Conservation (phyloP, 208 protist genomes). For the Balamuthia mandrillaris region DNA sequence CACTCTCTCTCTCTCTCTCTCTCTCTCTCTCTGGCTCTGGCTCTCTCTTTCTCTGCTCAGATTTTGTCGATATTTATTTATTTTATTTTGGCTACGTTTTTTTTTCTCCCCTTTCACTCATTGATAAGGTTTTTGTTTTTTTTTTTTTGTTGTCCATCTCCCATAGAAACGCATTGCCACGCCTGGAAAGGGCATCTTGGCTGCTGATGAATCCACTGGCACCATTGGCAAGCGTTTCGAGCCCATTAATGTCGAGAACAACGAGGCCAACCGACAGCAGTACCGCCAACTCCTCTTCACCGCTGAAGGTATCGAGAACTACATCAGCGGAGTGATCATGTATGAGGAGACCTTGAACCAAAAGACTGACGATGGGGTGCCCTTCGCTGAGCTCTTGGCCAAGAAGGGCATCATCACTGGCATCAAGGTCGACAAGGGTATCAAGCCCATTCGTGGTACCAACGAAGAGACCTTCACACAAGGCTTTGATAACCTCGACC, state of each 20-base stretch:
- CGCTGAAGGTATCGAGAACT: slow-evolving; percentile 74
- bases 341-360: slow-evolving; percentile 94
- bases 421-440: slow-evolving; percentile 90
- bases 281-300: slow-evolving; percentile 88
- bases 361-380: slow-evolving; percentile 78
- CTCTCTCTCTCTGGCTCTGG: neutral
- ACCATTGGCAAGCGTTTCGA: slow-evolving; percentile 92
- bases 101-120: neutral
- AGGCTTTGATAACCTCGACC: slow-evolving; percentile 88
- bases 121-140: neutral
- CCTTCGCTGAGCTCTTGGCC: slow-evolving; percentile 82
- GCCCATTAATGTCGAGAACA: slow-evolving; percentile 90
- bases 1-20: neutral
- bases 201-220: slow-evolving; percentile 89
- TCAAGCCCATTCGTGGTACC: slow-evolving; percentile 77
- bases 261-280: slow-evolving; percentile 84
- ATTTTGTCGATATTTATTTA: neutral
- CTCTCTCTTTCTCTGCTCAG: no score
- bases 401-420: slow-evolving; percentile 83
- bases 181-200: slow-evolving; percentile 92
- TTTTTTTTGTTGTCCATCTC: neutral
- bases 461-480: slow-evolving; percentile 87
- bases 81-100: neutral
- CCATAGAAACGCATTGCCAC: neutral
- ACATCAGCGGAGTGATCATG: slow-evolving; percentile 93